A percentile compares a stretch with the other conserved stretches of the same genome.
These are phyloP conservation scores for Kodamaea alishanica DNA, from an alignment of 1,139 yeast genomes.

Conservation along the genomic window DNA sequence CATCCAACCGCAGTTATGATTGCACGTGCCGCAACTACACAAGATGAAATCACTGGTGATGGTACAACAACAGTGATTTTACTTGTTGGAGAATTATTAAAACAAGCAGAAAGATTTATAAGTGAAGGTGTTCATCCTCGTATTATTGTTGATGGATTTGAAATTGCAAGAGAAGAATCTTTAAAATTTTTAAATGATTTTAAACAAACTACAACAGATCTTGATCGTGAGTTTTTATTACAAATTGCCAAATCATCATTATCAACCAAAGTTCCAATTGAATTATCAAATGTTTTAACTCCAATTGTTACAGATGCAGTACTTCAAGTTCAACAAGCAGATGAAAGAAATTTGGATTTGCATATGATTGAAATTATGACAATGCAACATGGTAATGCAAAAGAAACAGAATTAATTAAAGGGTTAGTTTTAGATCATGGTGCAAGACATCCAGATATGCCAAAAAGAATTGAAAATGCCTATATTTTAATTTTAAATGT, in stretches of 20 bases:
- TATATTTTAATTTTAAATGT: slow-evolving; percentile 85
- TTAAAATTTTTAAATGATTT: slow-evolving; percentile 66
- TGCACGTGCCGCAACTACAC: slow-evolving; percentile 98
- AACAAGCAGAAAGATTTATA: slow-evolving; percentile 90
- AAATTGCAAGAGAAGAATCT: slow-evolving; percentile 75
- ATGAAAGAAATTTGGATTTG: slow-evolving; percentile 60
- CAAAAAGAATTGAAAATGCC: slow-evolving; percentile 80
- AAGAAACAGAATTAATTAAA: slow-evolving; percentile 75
- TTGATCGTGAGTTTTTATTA: slow-evolving; percentile 82
- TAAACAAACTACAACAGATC: slow-evolving; percentile 41
- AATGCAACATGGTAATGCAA: slow-evolving; percentile 90
- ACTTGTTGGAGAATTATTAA: slow-evolving; percentile 88
- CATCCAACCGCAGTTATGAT: slow-evolving; percentile 99
- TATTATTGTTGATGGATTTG: slow-evolving; percentile 92
- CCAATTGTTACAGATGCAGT: slow-evolving; percentile 98
- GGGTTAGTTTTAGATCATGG: slow-evolving; percentile 98
- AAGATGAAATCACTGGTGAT: slow-evolving; percentile 98
- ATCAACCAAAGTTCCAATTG: slow-evolving; percentile 76
- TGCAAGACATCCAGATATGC: slow-evolving; percentile 99
- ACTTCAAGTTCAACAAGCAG: slow-evolving; percentile 60
- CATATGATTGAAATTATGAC: slow-evolving; percentile 99
- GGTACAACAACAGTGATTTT: slow-evolving; percentile 98
- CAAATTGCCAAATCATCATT: slow-evolving; percentile 91
- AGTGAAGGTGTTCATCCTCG: slow-evolving; percentile 96
- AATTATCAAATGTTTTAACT: slow-evolving; percentile 73